These are phyloP conservation scores for Aurifilum marmelostoma DNA, from an alignment of 2,329 filamentous ascomycete genomes.

Conservation along the genomic window DNA sequence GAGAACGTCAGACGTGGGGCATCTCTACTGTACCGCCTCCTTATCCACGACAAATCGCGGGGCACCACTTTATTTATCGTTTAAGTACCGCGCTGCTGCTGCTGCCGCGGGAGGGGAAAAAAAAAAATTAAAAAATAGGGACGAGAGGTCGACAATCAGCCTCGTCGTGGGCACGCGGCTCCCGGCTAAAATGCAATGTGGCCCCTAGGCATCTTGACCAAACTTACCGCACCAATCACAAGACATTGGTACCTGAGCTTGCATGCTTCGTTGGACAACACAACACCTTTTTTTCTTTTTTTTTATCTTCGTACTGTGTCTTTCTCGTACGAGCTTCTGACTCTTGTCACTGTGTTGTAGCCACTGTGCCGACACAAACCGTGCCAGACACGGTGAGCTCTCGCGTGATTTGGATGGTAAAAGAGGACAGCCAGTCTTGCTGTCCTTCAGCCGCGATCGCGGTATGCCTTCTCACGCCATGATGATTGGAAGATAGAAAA, in stretches of 20 bases:
- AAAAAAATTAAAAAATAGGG: too few species aligned
- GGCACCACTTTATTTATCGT: conserved; percentile 5
- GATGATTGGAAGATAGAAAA: not conserved
- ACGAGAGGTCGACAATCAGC: conserved; percentile 28
- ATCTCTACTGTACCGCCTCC: not conserved
- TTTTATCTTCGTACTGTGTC: too few species aligned
- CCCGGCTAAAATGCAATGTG: conserved; percentile 21
- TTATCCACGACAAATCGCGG: not conserved
- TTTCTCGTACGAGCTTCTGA: conserved; percentile 1
- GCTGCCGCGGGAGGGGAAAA: not conserved
- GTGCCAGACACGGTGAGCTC: not conserved
- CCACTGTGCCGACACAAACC: conserved; percentile 3
- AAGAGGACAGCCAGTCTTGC: not conserved
- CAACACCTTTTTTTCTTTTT: not conserved
- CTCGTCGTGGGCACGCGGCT: conserved; percentile 20
- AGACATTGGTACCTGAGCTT: conserved; percentile 19
- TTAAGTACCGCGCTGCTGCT: not conserved
- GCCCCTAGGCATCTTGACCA: conserved; percentile 16
- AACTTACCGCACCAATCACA: conserved; percentile 29
- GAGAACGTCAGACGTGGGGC: conserved; percentile 19
- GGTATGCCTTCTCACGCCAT: not conserved
- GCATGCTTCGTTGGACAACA: not conserved
- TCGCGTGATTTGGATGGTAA: not conserved
- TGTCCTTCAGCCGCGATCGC: not conserved
- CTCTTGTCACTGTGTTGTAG: not conserved